phyloP scores from a whole-genome alignment of 495 filamentous ascomycete species.

The Thermochaetoides thermophila region DNA sequence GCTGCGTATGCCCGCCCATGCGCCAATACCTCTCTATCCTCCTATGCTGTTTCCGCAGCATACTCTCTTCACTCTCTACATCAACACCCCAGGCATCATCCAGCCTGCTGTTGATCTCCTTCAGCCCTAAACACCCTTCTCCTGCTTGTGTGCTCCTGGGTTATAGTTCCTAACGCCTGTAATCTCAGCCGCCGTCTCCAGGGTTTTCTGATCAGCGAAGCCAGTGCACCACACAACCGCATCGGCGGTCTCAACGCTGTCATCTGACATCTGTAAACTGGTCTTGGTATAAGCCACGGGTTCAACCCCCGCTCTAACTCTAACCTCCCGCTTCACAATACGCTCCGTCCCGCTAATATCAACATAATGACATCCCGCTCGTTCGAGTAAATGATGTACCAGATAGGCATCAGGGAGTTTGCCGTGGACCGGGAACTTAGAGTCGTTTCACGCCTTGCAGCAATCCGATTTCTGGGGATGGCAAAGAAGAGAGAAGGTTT shows the following conservation, averaged over 20 bases:
- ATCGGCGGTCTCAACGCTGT: slow-evolving; percentile 15
- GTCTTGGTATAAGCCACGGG: slow-evolving; percentile 12
- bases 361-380: slow-evolving; percentile 21
- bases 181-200: slow-evolving; percentile 7
- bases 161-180: slow-evolving; percentile 4
- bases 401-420: slow-evolving; percentile 10
- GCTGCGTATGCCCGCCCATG: slow-evolving; percentile 13
- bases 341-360: slow-evolving; percentile 16
- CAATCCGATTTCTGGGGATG: slow-evolving; percentile 15
- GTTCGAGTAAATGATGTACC: slow-evolving; percentile 12
- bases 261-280: slow-evolving; percentile 17
- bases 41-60: slow-evolving; percentile 17
- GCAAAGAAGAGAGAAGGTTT: slow-evolving; percentile 3
- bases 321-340: slow-evolving; percentile 14
- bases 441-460: slow-evolving; percentile 11
- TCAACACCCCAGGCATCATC: slow-evolving; percentile 19
- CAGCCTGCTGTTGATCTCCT: slow-evolving; percentile 15
- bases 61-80: slow-evolving; percentile 20
- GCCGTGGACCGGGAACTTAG: slow-evolving; percentile 19
- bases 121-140: slow-evolving; percentile 7
- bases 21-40: slow-evolving; percentile 20
- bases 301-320: slow-evolving; percentile 9
- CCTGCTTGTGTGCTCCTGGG: neutral
- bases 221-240: slow-evolving; percentile 25
- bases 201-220: slow-evolving; percentile 16